Conservation (phyloP, 148 eudicot species). For the Amaranthus palmeri region DNA sequence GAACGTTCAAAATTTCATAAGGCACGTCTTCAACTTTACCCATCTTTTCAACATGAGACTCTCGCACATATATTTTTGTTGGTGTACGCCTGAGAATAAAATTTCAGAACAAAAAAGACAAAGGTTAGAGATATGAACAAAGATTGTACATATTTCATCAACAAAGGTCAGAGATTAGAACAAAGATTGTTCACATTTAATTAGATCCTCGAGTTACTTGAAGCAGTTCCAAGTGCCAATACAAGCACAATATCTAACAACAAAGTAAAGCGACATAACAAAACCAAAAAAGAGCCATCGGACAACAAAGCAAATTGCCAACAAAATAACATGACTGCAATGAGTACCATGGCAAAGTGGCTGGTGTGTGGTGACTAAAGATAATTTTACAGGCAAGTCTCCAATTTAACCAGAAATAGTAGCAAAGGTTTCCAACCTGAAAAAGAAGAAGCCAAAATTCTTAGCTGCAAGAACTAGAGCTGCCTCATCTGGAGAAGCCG, state of each 20-base stretch:
- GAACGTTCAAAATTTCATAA: constrained; percentile 91
- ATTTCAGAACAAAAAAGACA: constrained; percentile 10
- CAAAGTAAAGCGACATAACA: not conserved
- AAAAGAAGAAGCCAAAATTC: constrained; percentile 98
- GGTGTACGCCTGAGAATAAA: constrained; percentile 74
- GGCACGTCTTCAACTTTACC: constrained; percentile 73
- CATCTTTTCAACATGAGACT: constrained; percentile 91
- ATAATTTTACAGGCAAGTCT: not conserved
- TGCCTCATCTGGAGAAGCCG: constrained; percentile 98
- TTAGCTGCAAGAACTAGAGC: constrained; percentile 95
- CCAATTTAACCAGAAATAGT: not conserved
- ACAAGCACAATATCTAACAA: not conserved
- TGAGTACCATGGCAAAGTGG: not conserved
- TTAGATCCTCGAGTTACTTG: not conserved
- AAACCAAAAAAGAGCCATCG: not conserved
- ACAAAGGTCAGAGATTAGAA: too few species aligned
- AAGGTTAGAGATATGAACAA: not conserved
- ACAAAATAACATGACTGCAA: not conserved
- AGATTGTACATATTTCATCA: not conserved
- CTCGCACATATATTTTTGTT: constrained; percentile 86
- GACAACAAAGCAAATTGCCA: constrained; percentile 2
- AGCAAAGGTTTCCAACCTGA: constrained; percentile 45
- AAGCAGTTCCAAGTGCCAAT: too few species aligned
- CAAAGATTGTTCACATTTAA: not conserved
- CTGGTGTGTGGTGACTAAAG: not conserved